phyloP scores from a whole-genome alignment of 257 asterid genomes.

The Jaltomata sinuosa region DNA sequence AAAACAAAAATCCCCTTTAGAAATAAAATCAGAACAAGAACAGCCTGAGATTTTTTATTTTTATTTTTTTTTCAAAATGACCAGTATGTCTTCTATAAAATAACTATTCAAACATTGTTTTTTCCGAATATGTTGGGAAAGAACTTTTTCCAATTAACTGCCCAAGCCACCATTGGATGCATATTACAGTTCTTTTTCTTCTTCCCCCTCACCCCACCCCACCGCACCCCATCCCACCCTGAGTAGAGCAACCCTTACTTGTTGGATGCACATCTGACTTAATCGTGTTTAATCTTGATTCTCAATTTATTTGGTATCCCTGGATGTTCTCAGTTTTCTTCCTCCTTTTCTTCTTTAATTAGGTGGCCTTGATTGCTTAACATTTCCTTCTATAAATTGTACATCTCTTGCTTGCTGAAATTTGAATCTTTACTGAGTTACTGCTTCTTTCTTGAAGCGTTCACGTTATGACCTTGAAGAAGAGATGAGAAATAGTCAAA shows the following conservation, averaged over 20 bases:
- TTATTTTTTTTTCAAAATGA: not conserved
- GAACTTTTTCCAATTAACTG: not conserved
- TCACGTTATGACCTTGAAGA: slow-evolving; percentile 72
- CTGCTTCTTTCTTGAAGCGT: slow-evolving; percentile 43
- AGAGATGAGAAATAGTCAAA: slow-evolving; percentile 50
- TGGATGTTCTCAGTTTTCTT: not conserved
- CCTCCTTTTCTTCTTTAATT: not conserved
- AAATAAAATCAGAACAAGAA: not conserved
- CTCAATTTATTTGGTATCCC: not conserved
- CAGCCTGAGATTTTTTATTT: not conserved
- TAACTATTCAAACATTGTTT: not conserved
- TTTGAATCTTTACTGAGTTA: not conserved
- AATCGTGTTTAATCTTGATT: not conserved
- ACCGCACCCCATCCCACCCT: not conserved
- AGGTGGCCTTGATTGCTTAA: not conserved
- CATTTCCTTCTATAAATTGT: not conserved
- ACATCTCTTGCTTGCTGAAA: not conserved
- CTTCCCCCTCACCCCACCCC: no score
- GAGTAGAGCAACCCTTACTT: not conserved
- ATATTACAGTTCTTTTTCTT: not conserved
- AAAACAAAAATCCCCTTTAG: not conserved
- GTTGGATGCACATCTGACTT: not conserved
- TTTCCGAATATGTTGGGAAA: not conserved
- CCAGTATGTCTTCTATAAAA: not conserved
- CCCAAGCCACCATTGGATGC: not conserved